These are phyloP conservation scores for Pharus latifolius DNA, from an alignment of 176 grass and related monocot species.

Conservation along the genomic window DNA sequence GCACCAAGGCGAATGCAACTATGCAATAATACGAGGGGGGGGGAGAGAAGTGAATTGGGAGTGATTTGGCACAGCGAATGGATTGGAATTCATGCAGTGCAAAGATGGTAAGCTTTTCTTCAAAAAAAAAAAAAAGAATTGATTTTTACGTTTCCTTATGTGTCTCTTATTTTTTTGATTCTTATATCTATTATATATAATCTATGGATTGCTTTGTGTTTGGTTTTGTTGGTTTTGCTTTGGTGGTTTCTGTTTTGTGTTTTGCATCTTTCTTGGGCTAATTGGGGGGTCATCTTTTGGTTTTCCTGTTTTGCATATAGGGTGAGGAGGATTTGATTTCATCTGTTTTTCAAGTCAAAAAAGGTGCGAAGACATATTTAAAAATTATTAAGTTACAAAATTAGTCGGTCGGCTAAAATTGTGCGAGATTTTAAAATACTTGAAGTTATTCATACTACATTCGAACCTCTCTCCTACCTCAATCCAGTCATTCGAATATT, in stretches of 20 bases:
- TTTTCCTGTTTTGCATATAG: background rate
- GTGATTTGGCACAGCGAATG: background rate
- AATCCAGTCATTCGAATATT: too few relatives aligned
- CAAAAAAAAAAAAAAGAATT: background rate
- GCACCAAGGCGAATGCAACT: background rate
- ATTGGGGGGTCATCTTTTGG: background rate
- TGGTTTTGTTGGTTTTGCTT: background rate
- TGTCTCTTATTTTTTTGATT: constrained; percentile 24
- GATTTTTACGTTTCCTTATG: background rate
- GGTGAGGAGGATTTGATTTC: background rate
- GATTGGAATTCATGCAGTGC: constrained; percentile 14
- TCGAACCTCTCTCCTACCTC: too few relatives aligned
- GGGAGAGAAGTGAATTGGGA: background rate
- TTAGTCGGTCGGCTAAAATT: too few relatives aligned
- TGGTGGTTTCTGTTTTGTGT: background rate
- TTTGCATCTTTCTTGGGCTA: background rate
- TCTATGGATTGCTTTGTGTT: background rate
- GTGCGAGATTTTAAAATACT: too few relatives aligned
- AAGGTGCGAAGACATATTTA: too few relatives aligned
- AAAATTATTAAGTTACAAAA: too few relatives aligned
- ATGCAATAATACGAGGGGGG: background rate
- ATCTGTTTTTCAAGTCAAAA: too few relatives aligned
- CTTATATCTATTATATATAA: background rate
- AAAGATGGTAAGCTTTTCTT: constrained; percentile 38
- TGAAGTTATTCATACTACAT: too few relatives aligned